These are phyloP conservation scores for Polytrichum commune DNA, from an alignment of 225 moss, liverwort and hornwort species.

Conservation along the genomic window DNA sequence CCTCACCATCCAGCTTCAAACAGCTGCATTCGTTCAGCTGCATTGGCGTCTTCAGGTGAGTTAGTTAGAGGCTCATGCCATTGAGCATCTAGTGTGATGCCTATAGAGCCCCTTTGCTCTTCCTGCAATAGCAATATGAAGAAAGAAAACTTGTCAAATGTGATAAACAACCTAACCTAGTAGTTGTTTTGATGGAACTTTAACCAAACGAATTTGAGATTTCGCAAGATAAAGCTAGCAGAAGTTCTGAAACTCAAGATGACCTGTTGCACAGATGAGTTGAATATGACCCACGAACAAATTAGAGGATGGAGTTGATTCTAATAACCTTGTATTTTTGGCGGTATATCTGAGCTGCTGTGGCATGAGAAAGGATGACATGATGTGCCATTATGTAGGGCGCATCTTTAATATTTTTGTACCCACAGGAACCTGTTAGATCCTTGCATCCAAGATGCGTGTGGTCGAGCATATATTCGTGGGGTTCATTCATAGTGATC, in stretches of 20 bases:
- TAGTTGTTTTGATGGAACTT: too few species aligned
- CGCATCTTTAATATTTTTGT: neutral
- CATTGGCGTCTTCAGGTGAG: slow-evolving; percentile 27
- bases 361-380: slow-evolving; percentile 46
- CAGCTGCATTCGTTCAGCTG: slow-evolving; percentile 18
- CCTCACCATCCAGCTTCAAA: slow-evolving; percentile 16
- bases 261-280: too few species aligned
- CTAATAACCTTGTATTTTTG: slow-evolving; percentile 31
- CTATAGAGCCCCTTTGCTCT: slow-evolving; percentile 28
- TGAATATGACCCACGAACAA: too few species aligned
- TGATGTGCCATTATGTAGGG: slow-evolving; percentile 34
- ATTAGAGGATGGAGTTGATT: neutral
- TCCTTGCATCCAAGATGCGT: neutral
- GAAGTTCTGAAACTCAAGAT: too few species aligned
- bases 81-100: slow-evolving; percentile 25
- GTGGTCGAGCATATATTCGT: slow-evolving; percentile 5
- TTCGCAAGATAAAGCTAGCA: too few species aligned
- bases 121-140: slow-evolving; percentile 9
- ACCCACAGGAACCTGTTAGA: slow-evolving; percentile 10
- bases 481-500: slow-evolving; percentile 52
- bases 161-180: too few species aligned
- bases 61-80: slow-evolving; percentile 26
- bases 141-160: too few species aligned
- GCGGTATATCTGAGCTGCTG: slow-evolving; percentile 34
- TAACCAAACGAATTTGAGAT: too few species aligned